These are phyloP conservation scores for Venturia carpophila DNA, from an alignment of 2,329 filamentous ascomycete species.

Conservation along the genomic window DNA sequence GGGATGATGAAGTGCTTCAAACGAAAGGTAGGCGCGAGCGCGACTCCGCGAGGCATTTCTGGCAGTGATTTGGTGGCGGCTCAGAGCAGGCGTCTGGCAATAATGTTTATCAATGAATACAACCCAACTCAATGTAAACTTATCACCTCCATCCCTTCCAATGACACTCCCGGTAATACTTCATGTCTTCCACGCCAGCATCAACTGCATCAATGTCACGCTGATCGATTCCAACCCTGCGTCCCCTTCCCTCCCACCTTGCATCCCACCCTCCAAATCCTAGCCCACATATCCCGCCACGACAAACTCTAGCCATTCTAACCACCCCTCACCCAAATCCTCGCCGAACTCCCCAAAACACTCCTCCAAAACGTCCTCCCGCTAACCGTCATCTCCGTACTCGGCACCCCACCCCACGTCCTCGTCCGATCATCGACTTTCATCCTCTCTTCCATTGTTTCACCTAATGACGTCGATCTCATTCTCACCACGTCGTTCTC, in stretches of 20 bases:
- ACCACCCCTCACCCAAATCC: neutral
- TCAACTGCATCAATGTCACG: too few relatives aligned
- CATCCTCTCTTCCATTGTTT: neutral
- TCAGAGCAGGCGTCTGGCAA: neutral
- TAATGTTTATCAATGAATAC: neutral
- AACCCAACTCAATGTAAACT: neutral
- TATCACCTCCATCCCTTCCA: neutral
- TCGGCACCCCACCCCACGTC: neutral
- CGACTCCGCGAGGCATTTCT: neutral
- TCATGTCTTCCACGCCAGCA: too few relatives aligned
- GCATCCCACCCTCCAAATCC: too few relatives aligned
- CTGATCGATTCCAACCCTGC: too few relatives aligned
- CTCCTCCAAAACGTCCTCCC: conserved; percentile 2
- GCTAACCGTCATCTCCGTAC: conserved; percentile 4
- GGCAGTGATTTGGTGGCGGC: neutral
- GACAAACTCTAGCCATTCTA: neutral
- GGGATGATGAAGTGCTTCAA: neutral
- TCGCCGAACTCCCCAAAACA: conserved; percentile 10
- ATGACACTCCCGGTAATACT: too few relatives aligned
- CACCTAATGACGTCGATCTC: neutral
- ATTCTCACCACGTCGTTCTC: neutral
- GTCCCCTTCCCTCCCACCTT: neutral
- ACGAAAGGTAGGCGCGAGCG: neutral
- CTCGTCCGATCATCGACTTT: conserved; percentile 2
- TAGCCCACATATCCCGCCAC: too few relatives aligned